Base-by-base conservation (phyloP, 805 yeast species). In the Metschnikowia anglica region DNA sequence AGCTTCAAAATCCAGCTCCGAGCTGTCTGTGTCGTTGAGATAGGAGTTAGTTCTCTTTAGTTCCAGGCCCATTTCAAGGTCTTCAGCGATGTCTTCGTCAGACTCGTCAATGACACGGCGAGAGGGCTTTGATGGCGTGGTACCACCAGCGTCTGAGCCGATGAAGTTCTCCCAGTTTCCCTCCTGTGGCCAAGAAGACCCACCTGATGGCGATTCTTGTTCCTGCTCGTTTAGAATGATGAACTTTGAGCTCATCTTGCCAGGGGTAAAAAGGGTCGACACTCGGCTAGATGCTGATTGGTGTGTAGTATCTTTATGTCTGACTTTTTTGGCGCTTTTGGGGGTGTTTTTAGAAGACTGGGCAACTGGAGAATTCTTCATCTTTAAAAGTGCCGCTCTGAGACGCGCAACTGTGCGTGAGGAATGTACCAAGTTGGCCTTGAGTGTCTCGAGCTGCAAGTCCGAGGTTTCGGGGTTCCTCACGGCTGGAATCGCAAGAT, bases 381-480 rank as follows among this genome's bases (percentile, higher is more conserved):
- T 60, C 56, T 76, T 79, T 46, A 76, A 57, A 8, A 79, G 54
- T 2, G 73, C 67, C 16, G 70, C 65, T 58, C 85, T 75, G 48
- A 85, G 68, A 52, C 75, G 81, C n/a, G 79, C 64, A 36, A 85
- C 80, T 2, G 80, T 75, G 47, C 74, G 71, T 53, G 82, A 79
- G 4, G 90, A 84, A 61, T 76, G 86, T 13, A 72, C 70, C 51
- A 87, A 69, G 18, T 85, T 81, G 0, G 84, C 74, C 48, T 75
- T 72, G 49, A 85, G 62, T 1, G 89, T 81, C 54, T 86, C 90
- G 2, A 77, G 65, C 55, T 85, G 88, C 32, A 85, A 63, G 10
- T 68, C 74, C 2, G 71, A 61, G 44, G 74, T 70, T 23, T 67
- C 65, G 1, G 70, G 65, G 32, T 76, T 72, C 12, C 18, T 30